Evolutionary conservation across 768 basidiomycete genomes (phyloP), one percentile per base, ranked within the genome.

Genomic region (Phanerochaete sordida): DNA sequence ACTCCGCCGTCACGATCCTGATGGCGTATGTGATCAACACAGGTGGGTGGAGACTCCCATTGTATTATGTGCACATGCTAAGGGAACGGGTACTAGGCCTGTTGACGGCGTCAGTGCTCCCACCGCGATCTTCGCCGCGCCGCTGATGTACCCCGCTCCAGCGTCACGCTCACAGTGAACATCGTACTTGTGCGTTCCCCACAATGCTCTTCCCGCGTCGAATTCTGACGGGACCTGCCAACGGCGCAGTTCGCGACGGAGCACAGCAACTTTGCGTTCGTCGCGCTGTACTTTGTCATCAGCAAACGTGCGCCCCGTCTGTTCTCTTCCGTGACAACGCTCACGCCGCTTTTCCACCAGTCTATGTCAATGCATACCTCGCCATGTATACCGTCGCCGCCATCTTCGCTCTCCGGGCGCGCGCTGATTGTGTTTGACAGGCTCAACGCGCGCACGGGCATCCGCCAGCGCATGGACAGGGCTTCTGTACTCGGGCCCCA

Each of bases 341-440:
- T 35, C 30, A 52, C 49, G 16, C n/a, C 12, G 11, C 26, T 16
- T 9, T 16, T 23, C 3, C 26, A 19, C 7, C 28, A 57, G 56
- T 57, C 19, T 57, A 57, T 23, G 28, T 33, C 5, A 57, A 57
- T 27, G 56, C 56, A 15, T 57, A 57, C 23, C 45, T 57, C 9
- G 56, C 56, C 16, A 57, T 57, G 56, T 57, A 57, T n/a, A 16
- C 46, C n/a, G 11, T 19, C 8, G 4, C 8, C 19, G 4, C 19
- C 19, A 4, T 7, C 7, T 13, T 6, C 13, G 13, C 33, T 13
- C 13, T 35, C 33, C 13, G 6, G 33, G 7, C 7, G 7, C 13
- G 33, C 6, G 6, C 6, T n/a, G n/a, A n/a, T 35, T 16, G 19
- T 19, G 4, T 6, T 6, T 4, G 7, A 6, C 8, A 43, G 39